Evolutionary conservation across 2,329 filamentous ascomycete species (phyloP).

Genomic region (Remersonia thermophila): DNA sequence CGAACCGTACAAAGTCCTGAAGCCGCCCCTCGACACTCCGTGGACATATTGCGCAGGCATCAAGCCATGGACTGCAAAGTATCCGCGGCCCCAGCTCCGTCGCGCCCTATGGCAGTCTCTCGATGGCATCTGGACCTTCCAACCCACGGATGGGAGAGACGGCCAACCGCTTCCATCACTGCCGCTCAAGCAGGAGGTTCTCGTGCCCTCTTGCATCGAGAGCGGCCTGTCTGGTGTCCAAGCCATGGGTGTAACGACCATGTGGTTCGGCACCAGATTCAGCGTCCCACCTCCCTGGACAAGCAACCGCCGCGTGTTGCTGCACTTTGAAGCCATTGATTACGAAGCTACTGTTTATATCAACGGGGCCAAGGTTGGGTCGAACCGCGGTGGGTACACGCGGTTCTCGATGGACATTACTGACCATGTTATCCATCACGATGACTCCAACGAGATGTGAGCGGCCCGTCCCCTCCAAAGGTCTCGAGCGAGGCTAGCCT

Average conservation of each 20-base stretch:
- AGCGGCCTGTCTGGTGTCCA: conserved; percentile 35
- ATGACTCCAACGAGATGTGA: conserved; percentile 39
- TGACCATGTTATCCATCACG: conserved; percentile 26
- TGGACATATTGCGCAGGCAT: conserved; percentile 42
- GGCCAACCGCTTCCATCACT: conserved; percentile 14
- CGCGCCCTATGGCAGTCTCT: conserved; percentile 42
- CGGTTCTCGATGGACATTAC: conserved; percentile 50
- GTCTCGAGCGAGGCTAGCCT: background rate
- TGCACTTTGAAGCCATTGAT: conserved; percentile 49
- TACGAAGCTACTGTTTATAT: conserved; percentile 46
- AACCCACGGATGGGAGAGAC: conserved; percentile 20
- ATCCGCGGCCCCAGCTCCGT: conserved; percentile 44
- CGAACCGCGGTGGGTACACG: conserved; percentile 49
- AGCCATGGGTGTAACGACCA: conserved; percentile 27
- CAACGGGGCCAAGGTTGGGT: conserved; percentile 39
- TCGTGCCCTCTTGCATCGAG: conserved; percentile 21
- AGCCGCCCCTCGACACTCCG: conserved; percentile 33
- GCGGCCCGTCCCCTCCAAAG: conserved; percentile 9
- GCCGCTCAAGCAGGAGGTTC: conserved; percentile 27
- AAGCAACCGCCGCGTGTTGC: conserved; percentile 26
- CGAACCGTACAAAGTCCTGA: too few species aligned
- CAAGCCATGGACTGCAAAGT: conserved; percentile 40
- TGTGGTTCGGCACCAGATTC: conserved; percentile 42
- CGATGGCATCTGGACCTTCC: conserved; percentile 47
- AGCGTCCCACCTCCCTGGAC: conserved; percentile 35